Base-by-base conservation (phyloP, 169 alveolate species). In the Miamiensis avidus region DNA sequence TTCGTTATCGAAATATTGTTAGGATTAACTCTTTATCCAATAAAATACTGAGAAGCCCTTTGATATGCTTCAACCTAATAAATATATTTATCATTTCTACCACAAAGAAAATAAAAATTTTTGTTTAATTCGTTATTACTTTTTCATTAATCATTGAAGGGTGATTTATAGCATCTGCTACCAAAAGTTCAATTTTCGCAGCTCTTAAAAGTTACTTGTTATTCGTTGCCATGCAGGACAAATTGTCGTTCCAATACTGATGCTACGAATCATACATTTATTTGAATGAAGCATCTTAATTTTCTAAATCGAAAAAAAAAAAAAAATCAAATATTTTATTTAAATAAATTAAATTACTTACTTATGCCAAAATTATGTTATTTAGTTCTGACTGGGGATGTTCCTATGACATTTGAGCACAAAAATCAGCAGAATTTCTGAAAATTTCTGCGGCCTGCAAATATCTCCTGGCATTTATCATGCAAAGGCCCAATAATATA, bases 401-500 rank as follows among this genome's bases (percentile, higher is more conserved):
- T 79, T 79, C n/a, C 25, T 79, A 49, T 28, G 34, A n/a, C 64
- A 29, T 34, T 79, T 79, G 11, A 34, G 64, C 65, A 64, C 34
- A 79, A 64, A 34, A 72, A 29, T 79, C n/a, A 0, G 84, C 34
- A 27, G 76, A 79, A 31, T 86, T 86, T 79, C 75, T 86, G 28
- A 86, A 81, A 65, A 86, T 86, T 75, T 86, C 90, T 27, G 90
- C 76, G 28, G 90, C 90, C 32, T 86, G 34, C 29, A 81, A 75
- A 81, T 75, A 86, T 65, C 84, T 74, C 75, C 90, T 79, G 29
- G 86, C 81, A 30, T 82, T 81, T 30, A 81, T 29, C 28, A 86
- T 34, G 31, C 87, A 77, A 15, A 86, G 30, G 16, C 87, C 90
- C 6, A 86, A 28, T 31, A 86, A 76, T 20, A 86, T 86, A 34